Evolutionary conservation across 768 basidiomycete genomes (phyloP).

Genomic region (Russula vinacea): DNA sequence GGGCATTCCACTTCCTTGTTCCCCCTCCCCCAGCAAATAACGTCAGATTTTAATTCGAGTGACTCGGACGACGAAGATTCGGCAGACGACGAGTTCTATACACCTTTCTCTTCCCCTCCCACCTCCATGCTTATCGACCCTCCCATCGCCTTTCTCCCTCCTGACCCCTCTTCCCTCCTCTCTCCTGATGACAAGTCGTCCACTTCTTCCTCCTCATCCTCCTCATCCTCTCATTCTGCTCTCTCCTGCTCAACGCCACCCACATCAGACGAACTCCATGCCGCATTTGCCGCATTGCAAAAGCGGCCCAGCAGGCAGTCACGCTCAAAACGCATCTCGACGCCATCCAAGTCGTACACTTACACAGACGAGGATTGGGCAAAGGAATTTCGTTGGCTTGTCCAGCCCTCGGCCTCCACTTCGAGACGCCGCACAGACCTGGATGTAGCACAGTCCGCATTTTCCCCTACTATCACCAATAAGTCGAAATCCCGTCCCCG

Average conservation of each 20-base stretch:
- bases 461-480: neutral
- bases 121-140: conserved; percentile 24
- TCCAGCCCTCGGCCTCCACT: conserved; percentile 35
- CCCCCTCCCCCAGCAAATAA: neutral
- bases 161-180: neutral
- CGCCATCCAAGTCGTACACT: conserved; percentile 31
- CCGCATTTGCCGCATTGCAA: neutral
- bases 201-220: conserved; percentile 29
- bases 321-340: conserved; percentile 12
- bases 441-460: conserved; percentile 8
- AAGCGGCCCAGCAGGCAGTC: conserved; percentile 11
- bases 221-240: conserved; percentile 8
- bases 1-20: neutral
- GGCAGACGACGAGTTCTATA: conserved; percentile 23
- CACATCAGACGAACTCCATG: conserved; percentile 27
- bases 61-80: conserved; percentile 4
- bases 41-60: conserved; percentile 14
- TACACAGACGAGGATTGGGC: conserved; percentile 64
- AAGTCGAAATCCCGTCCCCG: conserved; percentile 26
- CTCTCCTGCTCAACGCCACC: conserved; percentile 27
- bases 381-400: conserved; percentile 65
- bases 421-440: conserved; percentile 23
- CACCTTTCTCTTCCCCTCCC: conserved; percentile 30
- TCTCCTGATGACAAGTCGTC: conserved; percentile 15
- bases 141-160: conserved; percentile 6